Evolutionary conservation across 2,329 filamentous ascomycete genomes (phyloP).

Genomic region (Aureobasidium pullulans): DNA sequence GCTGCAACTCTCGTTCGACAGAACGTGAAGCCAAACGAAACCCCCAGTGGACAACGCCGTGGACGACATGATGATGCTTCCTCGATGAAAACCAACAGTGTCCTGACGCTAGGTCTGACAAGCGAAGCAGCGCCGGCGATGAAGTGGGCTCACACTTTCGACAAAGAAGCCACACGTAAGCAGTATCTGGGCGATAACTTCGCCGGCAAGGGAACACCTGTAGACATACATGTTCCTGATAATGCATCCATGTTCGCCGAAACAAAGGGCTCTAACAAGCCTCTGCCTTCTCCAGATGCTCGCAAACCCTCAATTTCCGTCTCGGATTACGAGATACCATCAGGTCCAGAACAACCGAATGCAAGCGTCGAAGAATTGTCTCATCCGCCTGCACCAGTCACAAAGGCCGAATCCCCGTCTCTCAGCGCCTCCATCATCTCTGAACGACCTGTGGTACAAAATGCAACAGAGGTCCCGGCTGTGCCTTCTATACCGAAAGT

Average conservation of each 20-base stretch:
- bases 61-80: slow-evolving; percentile 47
- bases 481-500: slow-evolving; percentile 16
- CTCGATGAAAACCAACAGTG: slow-evolving; percentile 73
- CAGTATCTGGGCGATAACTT: slow-evolving; percentile 72
- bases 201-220: slow-evolving; percentile 59
- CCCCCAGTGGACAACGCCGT: slow-evolving; percentile 47
- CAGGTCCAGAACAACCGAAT: not conserved
- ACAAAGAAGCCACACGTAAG: slow-evolving; percentile 77
- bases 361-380: not conserved
- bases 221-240: slow-evolving; percentile 25
- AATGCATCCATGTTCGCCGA: slow-evolving; percentile 13
- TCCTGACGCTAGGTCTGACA: slow-evolving; percentile 81
- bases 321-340: not conserved
- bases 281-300: not conserved
- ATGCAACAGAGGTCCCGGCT: not conserved
- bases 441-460: not conserved
- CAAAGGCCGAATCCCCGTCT: not conserved
- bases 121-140: slow-evolving; percentile 86
- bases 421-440: slow-evolving; percentile 8
- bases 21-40: slow-evolving; percentile 49
- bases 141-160: slow-evolving; percentile 95
- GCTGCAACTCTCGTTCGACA: slow-evolving; percentile 73
- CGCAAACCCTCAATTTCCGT: not conserved
- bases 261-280: slow-evolving; percentile 5
- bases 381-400: not conserved